These are phyloP conservation scores for Linnemannia elongata DNA, from an alignment of 192 early-diverging fungal species.

Conservation along the genomic window DNA sequence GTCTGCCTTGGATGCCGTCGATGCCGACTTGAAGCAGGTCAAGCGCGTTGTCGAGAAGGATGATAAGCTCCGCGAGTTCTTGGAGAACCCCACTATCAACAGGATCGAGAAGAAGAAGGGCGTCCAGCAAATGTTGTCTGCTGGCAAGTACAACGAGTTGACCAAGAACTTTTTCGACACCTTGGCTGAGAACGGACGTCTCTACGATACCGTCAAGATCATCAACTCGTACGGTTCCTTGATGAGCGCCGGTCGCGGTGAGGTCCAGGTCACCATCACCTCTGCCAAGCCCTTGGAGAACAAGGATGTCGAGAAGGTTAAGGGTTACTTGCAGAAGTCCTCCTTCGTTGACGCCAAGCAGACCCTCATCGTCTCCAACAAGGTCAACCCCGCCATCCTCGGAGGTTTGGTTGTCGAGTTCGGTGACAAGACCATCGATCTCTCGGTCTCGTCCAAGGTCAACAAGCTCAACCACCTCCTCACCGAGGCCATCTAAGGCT, in stretches of 20 bases:
- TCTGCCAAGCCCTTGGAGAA: conserved; percentile 86
- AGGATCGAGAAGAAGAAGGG: conserved; percentile 79
- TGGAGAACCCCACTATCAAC: conserved; percentile 89
- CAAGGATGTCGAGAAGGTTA: conserved; percentile 75
- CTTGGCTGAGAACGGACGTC: conserved; percentile 93
- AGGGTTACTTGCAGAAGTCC: conserved; percentile 82
- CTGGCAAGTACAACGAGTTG: conserved; percentile 74
- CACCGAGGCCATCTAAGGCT: conserved; percentile 31
- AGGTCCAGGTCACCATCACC: conserved; percentile 87
- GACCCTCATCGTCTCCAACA: conserved; percentile 86
- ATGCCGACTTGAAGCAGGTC: conserved; percentile 82
- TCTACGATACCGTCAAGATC: conserved; percentile 84
- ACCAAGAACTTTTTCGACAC: conserved; percentile 92
- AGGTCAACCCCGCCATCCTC: conserved; percentile 90
- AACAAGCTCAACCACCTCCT: conserved; percentile 94
- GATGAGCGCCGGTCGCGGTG: conserved; percentile 89
- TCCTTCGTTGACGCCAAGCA: conserved; percentile 79
- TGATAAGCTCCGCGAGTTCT: conserved; percentile 70
- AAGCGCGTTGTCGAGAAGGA: conserved; percentile 76
- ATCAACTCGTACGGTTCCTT: conserved; percentile 81
- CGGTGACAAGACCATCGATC: conserved; percentile 97
- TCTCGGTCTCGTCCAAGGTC: conserved; percentile 92
- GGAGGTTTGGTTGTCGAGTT: conserved; percentile 96
- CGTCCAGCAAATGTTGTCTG: conserved; percentile 72
- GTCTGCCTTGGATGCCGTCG: conserved; percentile 80